A percentile compares a stretch with the other conserved stretches of the same genome.
Evolutionary conservation across 495 filamentous ascomycete genomes (phyloP).

Genomic region (Daldinia caldariorum): DNA sequence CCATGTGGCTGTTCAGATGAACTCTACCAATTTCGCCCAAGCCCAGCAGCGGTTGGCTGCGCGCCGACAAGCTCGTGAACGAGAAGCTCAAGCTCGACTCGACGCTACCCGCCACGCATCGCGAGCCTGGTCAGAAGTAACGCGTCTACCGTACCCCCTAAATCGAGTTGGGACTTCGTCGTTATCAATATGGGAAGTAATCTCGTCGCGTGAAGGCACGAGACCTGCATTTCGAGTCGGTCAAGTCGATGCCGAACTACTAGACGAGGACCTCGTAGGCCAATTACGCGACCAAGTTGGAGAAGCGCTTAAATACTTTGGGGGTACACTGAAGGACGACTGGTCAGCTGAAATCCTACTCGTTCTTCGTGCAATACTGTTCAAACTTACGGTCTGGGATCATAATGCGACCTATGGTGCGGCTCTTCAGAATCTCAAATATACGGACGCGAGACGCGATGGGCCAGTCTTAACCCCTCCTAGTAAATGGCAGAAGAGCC

Average conservation of each 20-base stretch:
- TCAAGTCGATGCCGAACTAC: conserved; percentile 93
- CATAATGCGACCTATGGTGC: conserved; percentile 95
- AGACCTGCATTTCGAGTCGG: conserved; percentile 90
- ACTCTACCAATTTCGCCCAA: conserved; percentile 79
- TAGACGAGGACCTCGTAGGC: conserved; percentile 92
- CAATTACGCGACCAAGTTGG: conserved; percentile 87
- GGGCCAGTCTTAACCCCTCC: conserved; percentile 68
- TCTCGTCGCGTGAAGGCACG: conserved; percentile 80
- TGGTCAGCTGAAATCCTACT: conserved; percentile 88
- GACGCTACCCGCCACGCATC: conserved; percentile 67
- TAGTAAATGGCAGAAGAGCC: conserved; percentile 78
- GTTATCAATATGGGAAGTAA: conserved; percentile 70
- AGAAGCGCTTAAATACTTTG: conserved; percentile 88
- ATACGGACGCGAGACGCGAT: conserved; percentile 80
- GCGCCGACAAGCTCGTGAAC: conserved; percentile 77
- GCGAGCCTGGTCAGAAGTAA: conserved; percentile 64
- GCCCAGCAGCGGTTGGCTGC: conserved; percentile 85
- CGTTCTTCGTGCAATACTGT: conserved; percentile 78
- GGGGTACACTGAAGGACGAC: conserved; percentile 73
- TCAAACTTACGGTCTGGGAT: conserved; percentile 97
- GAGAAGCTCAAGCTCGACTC: conserved; percentile 64
- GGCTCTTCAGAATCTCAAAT: conserved; percentile 87
- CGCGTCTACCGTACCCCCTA: conserved; percentile 72
- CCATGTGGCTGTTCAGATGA: conserved; percentile 62
- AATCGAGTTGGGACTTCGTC: conserved; percentile 66